Evolutionary conservation across 331 rosid species (phyloP).

Genomic region (Phaseolus coccineus): DNA sequence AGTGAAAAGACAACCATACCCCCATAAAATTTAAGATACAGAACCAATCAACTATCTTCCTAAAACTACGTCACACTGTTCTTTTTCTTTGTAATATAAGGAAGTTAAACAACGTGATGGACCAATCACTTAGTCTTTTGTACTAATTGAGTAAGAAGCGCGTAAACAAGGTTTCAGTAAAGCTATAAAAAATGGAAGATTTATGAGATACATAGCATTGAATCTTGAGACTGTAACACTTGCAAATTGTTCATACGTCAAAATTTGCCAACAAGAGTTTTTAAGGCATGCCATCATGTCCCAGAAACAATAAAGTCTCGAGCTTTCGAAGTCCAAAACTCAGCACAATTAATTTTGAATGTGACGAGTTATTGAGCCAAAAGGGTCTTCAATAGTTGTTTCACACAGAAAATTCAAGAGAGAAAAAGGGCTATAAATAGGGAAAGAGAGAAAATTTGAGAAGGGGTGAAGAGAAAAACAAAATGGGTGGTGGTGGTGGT

Average conservation of each 20-base stretch:
- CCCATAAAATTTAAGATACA: not conserved
- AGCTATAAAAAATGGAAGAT: not conserved
- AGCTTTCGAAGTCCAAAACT: not conserved
- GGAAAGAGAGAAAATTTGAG: not conserved
- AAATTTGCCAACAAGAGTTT: not conserved
- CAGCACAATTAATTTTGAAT: conserved; percentile 13
- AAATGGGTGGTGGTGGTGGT: not conserved
- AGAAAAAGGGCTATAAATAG: not conserved
- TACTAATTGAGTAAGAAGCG: not conserved
- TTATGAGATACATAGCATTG: not conserved
- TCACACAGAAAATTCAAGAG: not conserved
- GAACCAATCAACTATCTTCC: not conserved
- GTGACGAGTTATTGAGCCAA: not conserved
- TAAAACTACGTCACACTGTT: not conserved
- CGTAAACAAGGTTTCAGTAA: not conserved
- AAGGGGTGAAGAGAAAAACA: not conserved
- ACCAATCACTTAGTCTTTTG: not conserved
- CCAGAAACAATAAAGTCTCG: not conserved
- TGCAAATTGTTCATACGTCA: conserved; percentile 8
- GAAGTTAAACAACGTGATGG: not conserved
- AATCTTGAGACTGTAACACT: not conserved
- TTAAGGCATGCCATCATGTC: not conserved
- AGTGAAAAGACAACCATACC: not conserved
- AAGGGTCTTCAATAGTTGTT: not conserved
- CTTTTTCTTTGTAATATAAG: not conserved